Percentiles rank a stretch among this genome's conserved stretches.
These are phyloP conservation scores for Aureobasidium vineae DNA, from an alignment of 2,329 filamentous ascomycete species.

Conservation along the genomic window DNA sequence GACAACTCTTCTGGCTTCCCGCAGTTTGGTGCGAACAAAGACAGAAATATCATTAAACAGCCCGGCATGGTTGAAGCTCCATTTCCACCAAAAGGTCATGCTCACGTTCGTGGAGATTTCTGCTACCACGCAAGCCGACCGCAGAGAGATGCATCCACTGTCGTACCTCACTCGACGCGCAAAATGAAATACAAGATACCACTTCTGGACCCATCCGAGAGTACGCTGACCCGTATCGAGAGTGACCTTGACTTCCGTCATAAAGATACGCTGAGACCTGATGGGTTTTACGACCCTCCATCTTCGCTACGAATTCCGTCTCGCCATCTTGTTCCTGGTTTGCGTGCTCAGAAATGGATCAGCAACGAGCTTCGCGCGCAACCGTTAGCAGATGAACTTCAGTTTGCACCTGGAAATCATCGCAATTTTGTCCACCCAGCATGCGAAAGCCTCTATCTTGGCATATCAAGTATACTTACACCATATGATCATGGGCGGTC, in stretches of 20 bases:
- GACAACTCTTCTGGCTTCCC: slow-evolving; percentile 34
- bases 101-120: slow-evolving; percentile 59
- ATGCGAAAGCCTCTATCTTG: slow-evolving; percentile 58
- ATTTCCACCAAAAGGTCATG: slow-evolving; percentile 68
- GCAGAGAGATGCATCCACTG: neutral
- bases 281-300: slow-evolving; percentile 28
- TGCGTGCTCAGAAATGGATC: slow-evolving; percentile 37
- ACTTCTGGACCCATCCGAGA: slow-evolving; percentile 34
- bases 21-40: slow-evolving; percentile 25
- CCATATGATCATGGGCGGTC: slow-evolving; percentile 78
- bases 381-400: neutral
- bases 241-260: slow-evolving; percentile 34
- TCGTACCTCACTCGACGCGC: slow-evolving; percentile 29
- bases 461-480: slow-evolving; percentile 62
- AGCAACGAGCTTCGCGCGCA: slow-evolving; percentile 1
- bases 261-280: slow-evolving; percentile 13
- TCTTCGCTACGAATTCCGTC: slow-evolving; percentile 34
- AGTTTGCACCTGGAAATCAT: neutral
- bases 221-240: slow-evolving; percentile 20
- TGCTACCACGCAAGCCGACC: neutral
- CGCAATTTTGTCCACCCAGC: slow-evolving; percentile 53
- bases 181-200: slow-evolving; percentile 44
- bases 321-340: slow-evolving; percentile 37
- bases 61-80: slow-evolving; percentile 64
- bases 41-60: slow-evolving; percentile 52